phyloP scores from a whole-genome alignment of 257 asterid species.

The Capsicum pubescens region DNA sequence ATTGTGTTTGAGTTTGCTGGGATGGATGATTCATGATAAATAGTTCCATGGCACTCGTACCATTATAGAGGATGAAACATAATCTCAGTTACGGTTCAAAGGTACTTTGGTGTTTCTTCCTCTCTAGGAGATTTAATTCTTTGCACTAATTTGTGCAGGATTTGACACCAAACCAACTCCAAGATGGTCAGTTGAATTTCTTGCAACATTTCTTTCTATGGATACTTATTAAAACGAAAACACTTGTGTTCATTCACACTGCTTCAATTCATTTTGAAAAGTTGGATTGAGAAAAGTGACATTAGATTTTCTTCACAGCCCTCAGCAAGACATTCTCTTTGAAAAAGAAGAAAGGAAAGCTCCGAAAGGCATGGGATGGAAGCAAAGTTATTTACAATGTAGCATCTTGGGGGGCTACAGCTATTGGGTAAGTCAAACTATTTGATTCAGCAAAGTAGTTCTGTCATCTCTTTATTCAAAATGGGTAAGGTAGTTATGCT shows the following conservation, averaged over 20 bases:
- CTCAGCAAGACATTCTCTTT: slow-evolving; percentile 92
- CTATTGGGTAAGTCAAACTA: slow-evolving; percentile 77
- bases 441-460: slow-evolving; percentile 26
- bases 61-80: background rate
- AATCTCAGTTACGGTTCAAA: background rate
- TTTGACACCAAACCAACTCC: slow-evolving; percentile 93
- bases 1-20: slow-evolving; percentile 15
- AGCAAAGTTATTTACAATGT: slow-evolving; percentile 91
- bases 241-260: background rate
- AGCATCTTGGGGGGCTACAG: slow-evolving; percentile 99
- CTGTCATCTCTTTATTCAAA: background rate
- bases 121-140: slow-evolving; percentile 28
- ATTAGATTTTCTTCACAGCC: slow-evolving; percentile 59
- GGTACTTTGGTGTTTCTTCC: slow-evolving; percentile 6
- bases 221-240: background rate
- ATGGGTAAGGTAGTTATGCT: background rate
- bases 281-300: slow-evolving; percentile 32
- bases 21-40: background rate
- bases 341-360: slow-evolving; percentile 85
- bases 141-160: slow-evolving; percentile 61
- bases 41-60: background rate
- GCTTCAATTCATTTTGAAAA: slow-evolving; percentile 6
- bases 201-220: slow-evolving; percentile 20
- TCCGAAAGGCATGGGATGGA: slow-evolving; percentile 98
- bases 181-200: slow-evolving; percentile 68